phyloP scores from a whole-genome alignment of 2,329 filamentous ascomycete genomes.

The Bipolaris victoriae region DNA sequence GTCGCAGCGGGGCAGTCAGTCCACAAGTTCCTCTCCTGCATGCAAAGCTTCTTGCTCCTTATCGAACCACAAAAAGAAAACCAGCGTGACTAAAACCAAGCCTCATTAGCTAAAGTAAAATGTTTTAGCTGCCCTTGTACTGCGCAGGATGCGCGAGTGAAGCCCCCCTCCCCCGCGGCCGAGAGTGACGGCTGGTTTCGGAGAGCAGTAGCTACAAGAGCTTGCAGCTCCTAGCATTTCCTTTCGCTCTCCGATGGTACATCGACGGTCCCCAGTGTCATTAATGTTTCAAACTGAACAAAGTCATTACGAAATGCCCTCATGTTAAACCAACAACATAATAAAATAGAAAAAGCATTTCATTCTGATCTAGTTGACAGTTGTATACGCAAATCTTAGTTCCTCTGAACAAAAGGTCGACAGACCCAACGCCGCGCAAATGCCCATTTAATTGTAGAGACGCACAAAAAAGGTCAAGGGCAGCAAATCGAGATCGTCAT shows the following conservation, averaged over 20 bases:
- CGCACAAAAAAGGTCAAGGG: conserved; percentile 26
- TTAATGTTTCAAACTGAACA: not conserved
- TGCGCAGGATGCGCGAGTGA: conserved; percentile 9
- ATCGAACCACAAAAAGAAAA: conserved; percentile 38
- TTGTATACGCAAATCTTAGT: conserved; percentile 9
- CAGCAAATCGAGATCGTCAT: conserved; percentile 17
- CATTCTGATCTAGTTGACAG: conserved; percentile 9
- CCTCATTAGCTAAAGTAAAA: conserved; percentile 20
- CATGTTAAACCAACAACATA: no score
- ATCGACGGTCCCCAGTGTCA: not conserved
- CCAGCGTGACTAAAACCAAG: conserved; percentile 9
- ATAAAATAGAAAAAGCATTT: not conserved
- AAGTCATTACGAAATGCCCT: not conserved
- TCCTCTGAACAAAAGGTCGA: conserved; percentile 11
- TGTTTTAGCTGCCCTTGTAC: conserved; percentile 4
- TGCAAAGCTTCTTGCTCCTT: conserved; percentile 23
- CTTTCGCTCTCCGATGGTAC: not conserved
- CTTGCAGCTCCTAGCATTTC: not conserved
- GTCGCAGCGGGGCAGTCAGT: conserved; percentile 21
- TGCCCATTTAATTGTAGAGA: conserved; percentile 30
- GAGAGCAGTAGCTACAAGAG: conserved; percentile 2
- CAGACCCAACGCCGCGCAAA: conserved; percentile 25
- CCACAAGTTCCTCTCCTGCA: conserved; percentile 13
- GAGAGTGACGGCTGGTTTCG: conserved; percentile 17
- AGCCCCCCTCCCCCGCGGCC: conserved; percentile 29